A percentile compares a stretch with the other conserved stretches of the same genome.
These are phyloP conservation scores for Citrus inodora DNA, from an alignment of 345 rosid genomes.

Conservation along the genomic window DNA sequence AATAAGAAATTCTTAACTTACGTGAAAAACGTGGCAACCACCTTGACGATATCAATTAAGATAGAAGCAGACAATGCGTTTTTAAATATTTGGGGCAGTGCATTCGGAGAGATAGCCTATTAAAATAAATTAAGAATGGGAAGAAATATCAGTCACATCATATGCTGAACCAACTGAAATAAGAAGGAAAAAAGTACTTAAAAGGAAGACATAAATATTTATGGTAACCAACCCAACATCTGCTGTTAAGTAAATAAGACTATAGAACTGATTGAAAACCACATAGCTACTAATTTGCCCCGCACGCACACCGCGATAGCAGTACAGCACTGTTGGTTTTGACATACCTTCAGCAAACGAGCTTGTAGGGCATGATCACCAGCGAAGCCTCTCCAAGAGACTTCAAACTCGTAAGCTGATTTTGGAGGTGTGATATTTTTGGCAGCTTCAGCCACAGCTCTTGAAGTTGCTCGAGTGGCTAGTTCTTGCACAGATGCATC, in stretches of 20 bases:
- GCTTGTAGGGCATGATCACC: slow-evolving; percentile 58
- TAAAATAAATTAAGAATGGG: not conserved
- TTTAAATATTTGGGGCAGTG: slow-evolving; percentile 77
- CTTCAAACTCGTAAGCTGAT: slow-evolving; percentile 85
- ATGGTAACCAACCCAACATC: not conserved
- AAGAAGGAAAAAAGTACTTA: not conserved
- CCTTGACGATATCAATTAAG: slow-evolving; percentile 66
- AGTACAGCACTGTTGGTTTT: not conserved
- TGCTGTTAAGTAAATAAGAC: not conserved
- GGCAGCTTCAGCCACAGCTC: slow-evolving; percentile 70
- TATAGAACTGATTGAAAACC: not conserved
- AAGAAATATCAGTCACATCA: not conserved
- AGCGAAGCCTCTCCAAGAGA: slow-evolving; percentile 72
- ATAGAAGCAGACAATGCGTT: slow-evolving; percentile 68
- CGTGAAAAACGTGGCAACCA: slow-evolving; percentile 65
- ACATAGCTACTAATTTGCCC: not conserved
- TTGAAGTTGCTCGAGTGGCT: slow-evolving; percentile 80
- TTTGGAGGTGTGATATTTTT: slow-evolving; percentile 61
- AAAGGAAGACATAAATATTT: not conserved
- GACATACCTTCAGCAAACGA: slow-evolving; percentile 67
- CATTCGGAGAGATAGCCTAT: slow-evolving; percentile 69
- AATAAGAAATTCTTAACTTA: slow-evolving; percentile 28
- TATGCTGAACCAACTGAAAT: not conserved
- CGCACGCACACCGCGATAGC: not conserved
- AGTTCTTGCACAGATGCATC: slow-evolving; percentile 72